These are phyloP conservation scores for Phaeophleospora eucalypticola DNA, from an alignment of 2,329 filamentous ascomycete species.

Conservation along the genomic window DNA sequence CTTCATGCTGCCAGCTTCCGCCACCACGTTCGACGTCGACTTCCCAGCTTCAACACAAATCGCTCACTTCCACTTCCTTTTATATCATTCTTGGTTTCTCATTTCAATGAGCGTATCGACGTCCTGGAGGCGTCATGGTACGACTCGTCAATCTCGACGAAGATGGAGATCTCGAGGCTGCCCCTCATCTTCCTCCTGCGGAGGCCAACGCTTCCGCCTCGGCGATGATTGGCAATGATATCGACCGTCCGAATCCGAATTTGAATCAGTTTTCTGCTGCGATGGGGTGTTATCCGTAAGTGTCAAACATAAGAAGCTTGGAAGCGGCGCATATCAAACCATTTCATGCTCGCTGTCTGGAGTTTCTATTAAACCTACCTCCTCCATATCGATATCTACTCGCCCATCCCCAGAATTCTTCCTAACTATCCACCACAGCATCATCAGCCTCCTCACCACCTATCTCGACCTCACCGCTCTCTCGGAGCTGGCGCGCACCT, in stretches of 20 bases:
- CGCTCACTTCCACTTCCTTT: too few relatives aligned
- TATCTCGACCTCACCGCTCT: conserved; percentile 83
- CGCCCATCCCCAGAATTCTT: conserved; percentile 17
- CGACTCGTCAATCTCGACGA: conserved; percentile 44
- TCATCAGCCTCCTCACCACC: conserved; percentile 70
- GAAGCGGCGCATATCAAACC: background rate
- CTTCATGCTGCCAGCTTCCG: too few relatives aligned
- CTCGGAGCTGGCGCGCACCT: conserved; percentile 76
- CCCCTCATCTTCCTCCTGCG: conserved; percentile 19
- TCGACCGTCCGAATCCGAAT: conserved; percentile 48
- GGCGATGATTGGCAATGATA: conserved; percentile 22
- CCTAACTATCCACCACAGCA: conserved; percentile 50
- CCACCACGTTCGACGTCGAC: too few relatives aligned
- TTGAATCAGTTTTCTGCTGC: conserved; percentile 58
- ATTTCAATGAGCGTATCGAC: conserved; percentile 14
- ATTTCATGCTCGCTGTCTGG: too few relatives aligned
- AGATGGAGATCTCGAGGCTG: conserved; percentile 28
- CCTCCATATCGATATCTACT: background rate
- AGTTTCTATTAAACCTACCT: conserved; percentile 1
- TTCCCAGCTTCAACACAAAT: too few relatives aligned
- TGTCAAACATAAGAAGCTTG: conserved; percentile 22
- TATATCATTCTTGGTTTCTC: too few relatives aligned
- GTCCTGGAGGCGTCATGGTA: conserved; percentile 35
- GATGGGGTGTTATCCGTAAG: conserved; percentile 66
- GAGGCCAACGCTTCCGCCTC: conserved; percentile 14